Conservation (phyloP, 2,329 filamentous ascomycete genomes). For the Huntiella omanensis region DNA sequence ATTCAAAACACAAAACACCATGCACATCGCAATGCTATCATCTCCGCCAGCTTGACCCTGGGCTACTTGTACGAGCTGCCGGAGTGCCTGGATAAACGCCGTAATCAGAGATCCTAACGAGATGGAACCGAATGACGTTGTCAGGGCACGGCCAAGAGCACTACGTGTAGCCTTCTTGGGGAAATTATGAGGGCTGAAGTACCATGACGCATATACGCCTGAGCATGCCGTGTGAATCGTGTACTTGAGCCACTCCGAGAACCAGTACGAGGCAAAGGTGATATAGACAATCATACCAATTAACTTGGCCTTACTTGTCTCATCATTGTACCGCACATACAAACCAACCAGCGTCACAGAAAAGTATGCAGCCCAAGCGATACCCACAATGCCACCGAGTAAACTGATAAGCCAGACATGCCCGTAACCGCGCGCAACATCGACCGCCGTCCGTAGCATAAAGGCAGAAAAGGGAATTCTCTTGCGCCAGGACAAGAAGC, state of each 20-base stretch:
- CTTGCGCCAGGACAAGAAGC: slow-evolving; percentile 75
- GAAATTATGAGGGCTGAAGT: slow-evolving; percentile 54
- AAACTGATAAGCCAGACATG: slow-evolving; percentile 75
- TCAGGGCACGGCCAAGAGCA: slow-evolving; percentile 64
- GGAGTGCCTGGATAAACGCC: slow-evolving; percentile 68
- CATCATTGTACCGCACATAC: slow-evolving; percentile 62
- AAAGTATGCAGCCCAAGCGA: slow-evolving; percentile 69
- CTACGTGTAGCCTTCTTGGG: slow-evolving; percentile 65
- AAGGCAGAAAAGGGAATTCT: slow-evolving; percentile 81
- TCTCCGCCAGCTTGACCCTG: slow-evolving; percentile 39
- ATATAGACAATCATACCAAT: slow-evolving; percentile 72
- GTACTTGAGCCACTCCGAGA: slow-evolving; percentile 85
- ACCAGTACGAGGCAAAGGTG: slow-evolving; percentile 87
- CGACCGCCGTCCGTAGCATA: slow-evolving; percentile 73
- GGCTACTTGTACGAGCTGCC: slow-evolving; percentile 67
- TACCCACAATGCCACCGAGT: slow-evolving; percentile 59
- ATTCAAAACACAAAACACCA: slow-evolving; percentile 55
- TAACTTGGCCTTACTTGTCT: slow-evolving; percentile 47
- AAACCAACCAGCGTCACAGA: slow-evolving; percentile 70
- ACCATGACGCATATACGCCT: slow-evolving; percentile 85
- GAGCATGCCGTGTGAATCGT: slow-evolving; percentile 76
- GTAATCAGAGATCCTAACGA: slow-evolving; percentile 70
- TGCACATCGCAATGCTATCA: slow-evolving; percentile 43
- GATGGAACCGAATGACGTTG: slow-evolving; percentile 86
- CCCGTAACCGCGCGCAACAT: slow-evolving; percentile 66